These are phyloP conservation scores for Terfezia claveryi DNA, from an alignment of 495 filamentous ascomycete species.

Conservation along the genomic window DNA sequence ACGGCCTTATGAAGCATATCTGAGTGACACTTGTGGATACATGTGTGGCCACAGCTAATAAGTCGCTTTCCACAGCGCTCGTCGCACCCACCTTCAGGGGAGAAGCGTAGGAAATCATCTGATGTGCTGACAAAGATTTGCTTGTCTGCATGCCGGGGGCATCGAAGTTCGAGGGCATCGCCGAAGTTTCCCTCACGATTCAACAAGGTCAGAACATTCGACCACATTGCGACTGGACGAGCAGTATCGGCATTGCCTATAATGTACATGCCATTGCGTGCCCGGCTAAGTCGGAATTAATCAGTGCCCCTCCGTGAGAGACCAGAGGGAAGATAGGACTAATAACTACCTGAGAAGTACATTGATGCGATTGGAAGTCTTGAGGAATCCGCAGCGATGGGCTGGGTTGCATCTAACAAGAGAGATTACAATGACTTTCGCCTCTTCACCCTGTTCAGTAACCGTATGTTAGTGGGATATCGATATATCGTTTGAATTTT, in stretches of 20 bases:
- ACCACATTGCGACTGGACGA: conserved; percentile 42
- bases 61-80: conserved; percentile 36
- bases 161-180: conserved; percentile 31
- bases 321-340: too few relatives aligned
- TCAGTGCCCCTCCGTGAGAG: too few relatives aligned
- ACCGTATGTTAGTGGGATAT: neutral
- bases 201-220: conserved; percentile 35
- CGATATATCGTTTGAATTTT: neutral
- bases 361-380: conserved; percentile 58
- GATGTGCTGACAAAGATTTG: conserved; percentile 33
- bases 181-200: conserved; percentile 30
- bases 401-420: conserved; percentile 50
- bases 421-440: conserved; percentile 61
- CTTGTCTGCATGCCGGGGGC: conserved; percentile 40
- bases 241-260: conserved; percentile 51
- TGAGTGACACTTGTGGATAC: conserved; percentile 49
- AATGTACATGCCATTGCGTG: conserved; percentile 67
- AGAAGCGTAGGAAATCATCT: conserved; percentile 36
- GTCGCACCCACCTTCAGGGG: conserved; percentile 52
- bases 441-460: conserved; percentile 41
- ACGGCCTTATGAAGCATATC: conserved; percentile 38
- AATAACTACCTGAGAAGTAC: conserved; percentile 36
- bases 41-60: conserved; percentile 45
- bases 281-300: conserved; percentile 26
- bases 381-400: conserved; percentile 47